Base-by-base conservation (phyloP, 345 rosid species). In the Passiflora organensis region DNA sequence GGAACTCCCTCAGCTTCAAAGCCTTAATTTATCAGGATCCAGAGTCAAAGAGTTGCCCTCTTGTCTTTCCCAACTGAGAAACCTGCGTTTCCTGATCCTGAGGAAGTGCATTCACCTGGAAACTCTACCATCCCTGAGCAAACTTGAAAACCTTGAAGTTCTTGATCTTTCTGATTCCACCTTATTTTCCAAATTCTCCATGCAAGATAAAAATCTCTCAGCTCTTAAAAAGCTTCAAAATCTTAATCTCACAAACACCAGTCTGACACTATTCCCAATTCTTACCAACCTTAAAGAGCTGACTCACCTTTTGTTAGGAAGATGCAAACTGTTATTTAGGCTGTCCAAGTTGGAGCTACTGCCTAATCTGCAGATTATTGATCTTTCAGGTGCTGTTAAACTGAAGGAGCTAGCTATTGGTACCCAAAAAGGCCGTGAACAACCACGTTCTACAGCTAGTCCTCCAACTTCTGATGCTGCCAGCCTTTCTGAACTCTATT, bases 11-110 rank as follows among this genome's bases (percentile, higher is more conserved):
- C 14, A 55, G 1, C 80, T 84, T 55, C 67, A 51, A 43, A 80
- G 76, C 72, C 84, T 82, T 48, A 79, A 84, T 55, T 72, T 84
- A 32, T 82, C 84, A 32, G 64, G 43, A 4, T 58, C 67, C 17
- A 58, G 18, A 56, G 70, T 84, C 32, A 34, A 39, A 36, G 36
- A 62, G 1, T 75, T 82, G 32, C 81, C 79, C 25, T n/a, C 66
- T 5, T 53, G 51, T 17, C 51, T 80, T 22, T 60, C 68, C 41
- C 2, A 52, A 0, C 68, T 74, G 59, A 36, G 0, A 5, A 6
- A 62, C 24, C 74, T 84, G 17, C 83, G 73, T 6, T 70, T 77
- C 56, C 79, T 84, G 50, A 62, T 78, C 53, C 74, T 84, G 34
- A 63, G 54, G 16, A 32, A 55, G 24, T 84, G 84, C 25, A 64